These are phyloP conservation scores for Rhododendron ovatum DNA, from an alignment of 148 eudicot species.

Conservation along the genomic window DNA sequence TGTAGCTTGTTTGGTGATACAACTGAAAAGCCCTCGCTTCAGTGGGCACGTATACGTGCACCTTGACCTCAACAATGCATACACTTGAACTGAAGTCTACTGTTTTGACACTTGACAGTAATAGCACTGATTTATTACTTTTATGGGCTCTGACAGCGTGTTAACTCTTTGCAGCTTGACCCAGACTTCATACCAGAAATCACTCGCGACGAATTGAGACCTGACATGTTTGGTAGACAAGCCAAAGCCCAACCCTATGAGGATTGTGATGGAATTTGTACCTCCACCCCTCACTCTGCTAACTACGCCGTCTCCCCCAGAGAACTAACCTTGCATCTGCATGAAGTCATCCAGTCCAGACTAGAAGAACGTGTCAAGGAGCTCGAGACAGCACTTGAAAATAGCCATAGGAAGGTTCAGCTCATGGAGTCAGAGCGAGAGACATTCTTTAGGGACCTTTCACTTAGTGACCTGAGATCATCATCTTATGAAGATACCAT, in stretches of 20 bases:
- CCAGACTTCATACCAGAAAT: constrained; percentile 42
- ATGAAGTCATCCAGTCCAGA: constrained; percentile 68
- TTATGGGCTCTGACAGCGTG: background rate
- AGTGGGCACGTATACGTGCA: background rate
- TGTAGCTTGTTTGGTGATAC: background rate
- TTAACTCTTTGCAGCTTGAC: constrained; percentile 40
- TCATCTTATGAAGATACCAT: constrained; percentile 21
- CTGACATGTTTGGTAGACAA: constrained; percentile 34
- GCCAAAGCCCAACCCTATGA: constrained; percentile 37
- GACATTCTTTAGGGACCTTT: constrained; percentile 32
- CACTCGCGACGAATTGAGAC: constrained; percentile 45
- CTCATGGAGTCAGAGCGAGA: constrained; percentile 36
- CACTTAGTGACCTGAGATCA: constrained; percentile 28
- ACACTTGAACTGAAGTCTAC: background rate
- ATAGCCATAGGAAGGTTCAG: constrained; percentile 44
- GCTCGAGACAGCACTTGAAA: constrained; percentile 57
- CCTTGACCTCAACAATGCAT: background rate
- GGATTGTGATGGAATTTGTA: constrained; percentile 50
- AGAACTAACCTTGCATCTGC: constrained; percentile 68
- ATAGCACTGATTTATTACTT: background rate
- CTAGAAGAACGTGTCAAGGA: constrained; percentile 67
- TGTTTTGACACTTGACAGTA: background rate
- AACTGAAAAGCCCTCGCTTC: background rate
- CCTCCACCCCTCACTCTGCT: constrained; percentile 42
- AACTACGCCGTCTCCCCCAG: constrained; percentile 63